Conservation (phyloP, 2,329 filamentous ascomycete genomes). For the Madurella mycetomatis region DNA sequence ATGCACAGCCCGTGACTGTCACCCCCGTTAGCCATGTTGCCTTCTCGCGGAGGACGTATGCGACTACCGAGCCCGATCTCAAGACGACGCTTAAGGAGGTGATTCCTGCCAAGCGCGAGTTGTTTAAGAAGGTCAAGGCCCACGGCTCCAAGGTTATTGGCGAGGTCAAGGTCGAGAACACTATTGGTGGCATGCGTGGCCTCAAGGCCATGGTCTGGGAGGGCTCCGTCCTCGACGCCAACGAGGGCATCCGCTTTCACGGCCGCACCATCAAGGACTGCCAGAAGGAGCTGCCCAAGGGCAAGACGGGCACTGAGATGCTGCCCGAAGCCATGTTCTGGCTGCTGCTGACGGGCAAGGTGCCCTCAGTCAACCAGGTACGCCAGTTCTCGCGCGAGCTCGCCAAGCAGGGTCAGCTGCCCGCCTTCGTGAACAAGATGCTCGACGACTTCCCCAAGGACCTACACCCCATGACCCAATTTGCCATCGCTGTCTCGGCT, state of each 20-base stretch:
- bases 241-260: slow-evolving; percentile 98
- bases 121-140: slow-evolving; percentile 89
- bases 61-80: slow-evolving; percentile 77
- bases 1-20: slow-evolving; percentile 29
- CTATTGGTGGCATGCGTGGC: slow-evolving; percentile 93
- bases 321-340: slow-evolving; percentile 99
- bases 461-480: slow-evolving; percentile 97
- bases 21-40: slow-evolving; percentile 23
- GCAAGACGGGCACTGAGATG: slow-evolving; percentile 90
- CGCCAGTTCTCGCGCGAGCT: slow-evolving; percentile 79
- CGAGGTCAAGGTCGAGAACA: slow-evolving; percentile 90
- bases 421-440: slow-evolving; percentile 78
- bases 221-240: slow-evolving; percentile 90
- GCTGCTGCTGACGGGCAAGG: slow-evolving; percentile 89
- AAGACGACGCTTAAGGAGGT: slow-evolving; percentile 78
- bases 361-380: slow-evolving; percentile 78
- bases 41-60: slow-evolving; percentile 54
- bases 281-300: slow-evolving; percentile 89
- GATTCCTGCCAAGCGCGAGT: slow-evolving; percentile 89
- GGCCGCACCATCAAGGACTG: slow-evolving; percentile 98
- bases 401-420: slow-evolving; percentile 79
- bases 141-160: slow-evolving; percentile 78
- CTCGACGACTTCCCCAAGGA: slow-evolving; percentile 84
- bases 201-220: slow-evolving; percentile 99
- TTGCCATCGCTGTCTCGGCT: slow-evolving; percentile 91